These are phyloP conservation scores for Metschnikowia shivogae DNA, from an alignment of 805 yeast genomes.

Conservation along the genomic window DNA sequence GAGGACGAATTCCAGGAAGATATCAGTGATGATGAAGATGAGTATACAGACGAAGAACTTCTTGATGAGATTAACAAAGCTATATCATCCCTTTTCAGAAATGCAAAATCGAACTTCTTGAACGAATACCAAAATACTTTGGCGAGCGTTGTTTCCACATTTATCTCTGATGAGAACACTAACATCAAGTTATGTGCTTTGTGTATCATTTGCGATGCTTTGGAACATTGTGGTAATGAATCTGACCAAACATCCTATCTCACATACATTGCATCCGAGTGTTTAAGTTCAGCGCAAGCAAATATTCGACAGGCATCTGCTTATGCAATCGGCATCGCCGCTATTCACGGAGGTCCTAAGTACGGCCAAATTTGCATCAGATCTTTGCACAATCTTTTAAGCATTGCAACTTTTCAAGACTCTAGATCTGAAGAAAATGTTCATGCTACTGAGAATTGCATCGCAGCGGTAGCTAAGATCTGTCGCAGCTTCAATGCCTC, in stretches of 20 bases:
- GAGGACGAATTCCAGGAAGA: slow-evolving; percentile 90
- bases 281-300: slow-evolving; percentile 62
- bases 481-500: slow-evolving; percentile 57
- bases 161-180: slow-evolving; percentile 62
- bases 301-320: slow-evolving; percentile 84
- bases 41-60: slow-evolving; percentile 83
- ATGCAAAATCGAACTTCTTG: slow-evolving; percentile 53
- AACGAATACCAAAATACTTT: slow-evolving; percentile 56
- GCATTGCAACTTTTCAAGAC: slow-evolving; percentile 70
- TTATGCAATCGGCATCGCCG: slow-evolving; percentile 79
- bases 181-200: slow-evolving; percentile 73
- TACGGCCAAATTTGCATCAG: slow-evolving; percentile 63
- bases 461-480: slow-evolving; percentile 80
- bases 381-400: slow-evolving; percentile 70
- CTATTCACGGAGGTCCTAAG: slow-evolving; percentile 67
- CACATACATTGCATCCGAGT: slow-evolving; percentile 58
- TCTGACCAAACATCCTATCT: slow-evolving; percentile 61
- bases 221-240: slow-evolving; percentile 76
- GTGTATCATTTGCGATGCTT: slow-evolving; percentile 72
- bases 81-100: slow-evolving; percentile 65
- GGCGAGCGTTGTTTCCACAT: slow-evolving; percentile 58
- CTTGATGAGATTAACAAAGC: slow-evolving; percentile 81
- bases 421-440: slow-evolving; percentile 82
- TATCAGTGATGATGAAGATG: slow-evolving; percentile 77
- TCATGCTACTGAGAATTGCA: slow-evolving; percentile 82